These are phyloP conservation scores for Spathaspora girioi DNA, from an alignment of 805 yeast genomes.

Conservation along the genomic window DNA sequence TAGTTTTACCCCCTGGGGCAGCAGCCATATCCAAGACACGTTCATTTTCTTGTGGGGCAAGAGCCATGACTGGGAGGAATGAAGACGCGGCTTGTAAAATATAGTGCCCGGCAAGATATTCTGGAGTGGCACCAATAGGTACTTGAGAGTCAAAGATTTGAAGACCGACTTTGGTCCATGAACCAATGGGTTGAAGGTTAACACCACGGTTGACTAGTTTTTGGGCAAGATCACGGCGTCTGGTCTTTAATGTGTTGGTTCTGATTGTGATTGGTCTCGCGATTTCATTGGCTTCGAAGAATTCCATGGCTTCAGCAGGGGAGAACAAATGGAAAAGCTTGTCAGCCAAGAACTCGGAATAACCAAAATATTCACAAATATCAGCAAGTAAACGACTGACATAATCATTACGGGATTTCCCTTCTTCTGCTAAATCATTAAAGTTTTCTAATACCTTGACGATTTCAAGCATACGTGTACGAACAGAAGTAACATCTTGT, in stretches of 20 bases:
- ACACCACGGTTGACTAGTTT: conserved; percentile 94
- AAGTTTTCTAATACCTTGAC: conserved; percentile 92
- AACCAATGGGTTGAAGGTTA: conserved; percentile 92
- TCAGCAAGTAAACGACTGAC: conserved; percentile 74
- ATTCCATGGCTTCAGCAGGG: conserved; percentile 96
- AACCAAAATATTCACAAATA: conserved; percentile 91
- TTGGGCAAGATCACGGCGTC: conserved; percentile 95
- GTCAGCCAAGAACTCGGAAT: conserved; percentile 87
- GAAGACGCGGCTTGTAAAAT: conserved; percentile 98
- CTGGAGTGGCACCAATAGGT: conserved; percentile 99
- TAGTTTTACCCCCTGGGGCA: conserved; percentile 99
- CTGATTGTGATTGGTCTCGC: conserved; percentile 95
- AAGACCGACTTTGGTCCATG: conserved; percentile 97
- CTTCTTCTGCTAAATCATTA: conserved; percentile 76
- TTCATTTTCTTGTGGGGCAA: conserved; percentile 96
- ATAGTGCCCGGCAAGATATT: conserved; percentile 95
- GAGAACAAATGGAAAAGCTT: conserved; percentile 87
- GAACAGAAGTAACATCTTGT: conserved; percentile 72
- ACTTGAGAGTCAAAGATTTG: conserved; percentile 98
- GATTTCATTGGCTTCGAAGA: conserved; percentile 97
- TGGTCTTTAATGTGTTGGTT: conserved; percentile 92
- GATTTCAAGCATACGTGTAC: conserved; percentile 94
- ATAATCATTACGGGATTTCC: conserved; percentile 82
- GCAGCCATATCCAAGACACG: conserved; percentile 98
- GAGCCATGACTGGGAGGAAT: conserved; percentile 95